A percentile compares a stretch with the other conserved stretches of the same genome.
phyloP scores from a whole-genome alignment of 2,329 filamentous ascomycete genomes.

The Aaosphaeria arxii region DNA sequence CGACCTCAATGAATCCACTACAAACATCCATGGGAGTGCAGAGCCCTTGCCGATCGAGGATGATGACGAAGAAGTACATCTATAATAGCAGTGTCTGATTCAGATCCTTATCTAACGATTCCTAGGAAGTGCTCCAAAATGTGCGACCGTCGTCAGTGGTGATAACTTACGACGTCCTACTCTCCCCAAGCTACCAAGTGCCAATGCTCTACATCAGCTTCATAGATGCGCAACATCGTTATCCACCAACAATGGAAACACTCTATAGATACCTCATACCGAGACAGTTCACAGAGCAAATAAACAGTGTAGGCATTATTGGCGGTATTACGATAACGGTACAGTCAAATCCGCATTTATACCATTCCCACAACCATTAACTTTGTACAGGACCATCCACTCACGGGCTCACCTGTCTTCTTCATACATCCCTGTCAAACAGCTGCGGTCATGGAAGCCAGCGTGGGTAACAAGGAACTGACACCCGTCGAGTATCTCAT shows the following conservation, averaged over 20 bases:
- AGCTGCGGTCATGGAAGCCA: slow-evolving; percentile 70
- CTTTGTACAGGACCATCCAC: slow-evolving; percentile 69
- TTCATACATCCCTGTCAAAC: slow-evolving; percentile 94
- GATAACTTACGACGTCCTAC: slow-evolving; percentile 41
- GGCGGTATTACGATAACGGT: slow-evolving; percentile 39
- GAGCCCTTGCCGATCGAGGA: too few species aligned
- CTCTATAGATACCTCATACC: slow-evolving; percentile 39
- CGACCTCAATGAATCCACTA: too few species aligned
- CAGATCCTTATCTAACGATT: background rate
- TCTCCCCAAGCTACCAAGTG: slow-evolving; percentile 44
- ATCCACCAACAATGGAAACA: slow-evolving; percentile 27
- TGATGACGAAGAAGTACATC: too few species aligned
- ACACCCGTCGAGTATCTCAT: slow-evolving; percentile 68
- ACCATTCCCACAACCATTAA: background rate
- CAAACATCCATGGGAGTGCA: too few species aligned
- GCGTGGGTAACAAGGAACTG: slow-evolving; percentile 31
- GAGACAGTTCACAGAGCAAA: slow-evolving; percentile 23
- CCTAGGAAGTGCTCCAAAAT: slow-evolving; percentile 14
- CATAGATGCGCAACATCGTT: slow-evolving; percentile 22
- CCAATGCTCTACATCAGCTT: slow-evolving; percentile 44
- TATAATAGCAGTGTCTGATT: slow-evolving; percentile 14
- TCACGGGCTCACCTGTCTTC: slow-evolving; percentile 73
- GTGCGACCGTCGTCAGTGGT: background rate
- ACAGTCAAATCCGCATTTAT: slow-evolving; percentile 6
- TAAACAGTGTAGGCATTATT: slow-evolving; percentile 34